A percentile compares a stretch with the other conserved stretches of the same genome.
Conservation (phyloP, 495 filamentous ascomycete species). For the Aspergillus campestris region DNA sequence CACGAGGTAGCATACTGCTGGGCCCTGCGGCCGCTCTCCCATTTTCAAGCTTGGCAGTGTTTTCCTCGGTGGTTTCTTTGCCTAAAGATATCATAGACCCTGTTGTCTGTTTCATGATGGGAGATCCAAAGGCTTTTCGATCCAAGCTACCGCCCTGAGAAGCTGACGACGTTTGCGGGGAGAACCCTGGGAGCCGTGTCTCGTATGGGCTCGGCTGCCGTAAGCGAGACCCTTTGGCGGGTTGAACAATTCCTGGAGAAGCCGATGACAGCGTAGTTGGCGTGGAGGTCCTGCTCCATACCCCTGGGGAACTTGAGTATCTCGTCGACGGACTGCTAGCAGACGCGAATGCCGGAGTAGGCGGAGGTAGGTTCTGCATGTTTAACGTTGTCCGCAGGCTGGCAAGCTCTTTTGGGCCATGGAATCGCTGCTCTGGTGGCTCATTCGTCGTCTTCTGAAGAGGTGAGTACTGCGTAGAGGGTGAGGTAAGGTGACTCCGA, state of each 20-base stretch:
- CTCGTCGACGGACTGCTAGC: slow-evolving; percentile 86
- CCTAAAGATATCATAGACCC: slow-evolving; percentile 6
- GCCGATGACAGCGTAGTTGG: slow-evolving; percentile 96
- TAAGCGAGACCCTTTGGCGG: slow-evolving; percentile 48
- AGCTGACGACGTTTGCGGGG: slow-evolving; percentile 37
- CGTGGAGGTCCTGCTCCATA: slow-evolving; percentile 84
- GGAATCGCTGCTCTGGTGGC: slow-evolving; percentile 11
- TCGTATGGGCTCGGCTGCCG: slow-evolving; percentile 57
- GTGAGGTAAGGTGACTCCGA: no score
- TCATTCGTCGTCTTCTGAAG: slow-evolving; percentile 6
- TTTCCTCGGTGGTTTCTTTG: slow-evolving; percentile 8
- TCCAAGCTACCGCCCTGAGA: slow-evolving; percentile 55
- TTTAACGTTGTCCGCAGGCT: slow-evolving; percentile 36
- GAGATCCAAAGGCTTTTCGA: slow-evolving; percentile 41
- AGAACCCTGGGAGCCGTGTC: slow-evolving; percentile 56
- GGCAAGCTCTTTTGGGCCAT: slow-evolving; percentile 33
- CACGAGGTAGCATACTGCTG: slow-evolving; percentile 54
- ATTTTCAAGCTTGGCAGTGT: slow-evolving; percentile 4
- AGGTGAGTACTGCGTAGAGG: neutral
- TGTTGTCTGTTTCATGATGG: slow-evolving; percentile 11
- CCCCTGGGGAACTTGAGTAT: slow-evolving; percentile 84
- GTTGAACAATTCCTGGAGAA: slow-evolving; percentile 69
- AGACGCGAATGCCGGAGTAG: slow-evolving; percentile 57
- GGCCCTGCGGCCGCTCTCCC: slow-evolving; percentile 32
- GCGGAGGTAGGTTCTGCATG: slow-evolving; percentile 55